Conservation (phyloP, 202 grass and related monocot species). For the Alloteropsis angusta region DNA sequence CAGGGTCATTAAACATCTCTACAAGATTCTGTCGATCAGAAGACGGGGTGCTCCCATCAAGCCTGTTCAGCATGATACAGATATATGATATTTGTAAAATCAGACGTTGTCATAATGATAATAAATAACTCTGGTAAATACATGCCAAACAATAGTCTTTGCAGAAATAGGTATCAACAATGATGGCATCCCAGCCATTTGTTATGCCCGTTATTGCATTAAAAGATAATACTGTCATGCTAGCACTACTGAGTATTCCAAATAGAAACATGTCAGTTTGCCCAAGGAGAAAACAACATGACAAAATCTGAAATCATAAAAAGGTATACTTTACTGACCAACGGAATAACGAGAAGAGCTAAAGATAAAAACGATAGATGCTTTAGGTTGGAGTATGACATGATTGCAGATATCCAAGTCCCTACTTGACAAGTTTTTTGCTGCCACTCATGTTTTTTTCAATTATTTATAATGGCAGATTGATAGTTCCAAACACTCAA, state of each 20-base stretch:
- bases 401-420: not conserved
- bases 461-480: not conserved
- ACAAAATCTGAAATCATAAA: not conserved
- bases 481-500: not conserved
- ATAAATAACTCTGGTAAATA: not conserved
- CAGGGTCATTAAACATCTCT: constrained; percentile 84
- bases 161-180: not conserved
- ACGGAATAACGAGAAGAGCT: not conserved
- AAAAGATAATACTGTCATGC: not conserved
- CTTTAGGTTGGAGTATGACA: constrained; percentile 1
- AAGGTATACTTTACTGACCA: not conserved
- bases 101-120: not conserved
- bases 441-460: not conserved
- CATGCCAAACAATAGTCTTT: not conserved
- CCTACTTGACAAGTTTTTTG: not conserved
- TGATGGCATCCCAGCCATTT: not conserved
- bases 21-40: constrained; percentile 89
- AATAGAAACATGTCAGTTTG: not conserved
- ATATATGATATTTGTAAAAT: constrained; percentile 15
- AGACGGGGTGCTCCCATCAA: constrained; percentile 88
- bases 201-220: not conserved
- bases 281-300: not conserved
- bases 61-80: constrained; percentile 38
- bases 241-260: not conserved
- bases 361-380: not conserved